Base-by-base conservation (phyloP, 495 filamentous ascomycete species). In the Xylaria castorea region DNA sequence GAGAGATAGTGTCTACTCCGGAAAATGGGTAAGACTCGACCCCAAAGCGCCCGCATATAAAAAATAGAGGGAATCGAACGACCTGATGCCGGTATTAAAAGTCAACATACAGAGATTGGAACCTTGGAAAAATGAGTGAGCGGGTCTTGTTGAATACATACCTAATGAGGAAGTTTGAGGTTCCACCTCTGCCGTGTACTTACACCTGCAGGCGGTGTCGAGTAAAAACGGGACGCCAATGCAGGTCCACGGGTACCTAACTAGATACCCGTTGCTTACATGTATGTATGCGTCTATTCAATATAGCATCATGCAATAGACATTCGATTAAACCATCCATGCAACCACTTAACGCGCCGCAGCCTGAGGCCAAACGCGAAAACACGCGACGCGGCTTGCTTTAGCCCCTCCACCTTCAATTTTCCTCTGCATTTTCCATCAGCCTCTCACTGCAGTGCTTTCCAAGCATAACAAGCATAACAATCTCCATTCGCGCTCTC, bases 311-410 rank as follows among this genome's bases (percentile, higher is more conserved):
- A 6, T 50, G 3, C 7, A 8, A 7, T 7, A 36, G 34, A 36
- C 46, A 50, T 51, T 51, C 27, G 50, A 53, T 14, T 57, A 57
- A 27, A 32, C 27, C 20, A 25, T 46, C 30, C 40, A 72, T 72
- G 70, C 70, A 67, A 72, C 70, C 70, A 72, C 70, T 72, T 72
- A 72, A 72, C 70, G 63, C 70, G 70, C 61, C 22, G 7, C 2
- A 3, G 14, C 1, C 22, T 27, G 12, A 40, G 22, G 7, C n/a
- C 0, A 50, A 53, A 72, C 70, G 62, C 70, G 70, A 60, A 67
- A 38, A 38, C 20, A 2, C 70, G 63, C 70, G 70, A 67, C 70
- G 62, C 63, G 70, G 61, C 51, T 18, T 60, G 34, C 40, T 60
- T 20, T 71, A 66, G 70, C 70, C 70, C 70, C 62, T 71, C 70